Evolutionary conservation across 495 filamentous ascomycete species (phyloP), one percentile per base, ranked within the genome.

Genomic region (Hypomontagnella monticulosa): DNA sequence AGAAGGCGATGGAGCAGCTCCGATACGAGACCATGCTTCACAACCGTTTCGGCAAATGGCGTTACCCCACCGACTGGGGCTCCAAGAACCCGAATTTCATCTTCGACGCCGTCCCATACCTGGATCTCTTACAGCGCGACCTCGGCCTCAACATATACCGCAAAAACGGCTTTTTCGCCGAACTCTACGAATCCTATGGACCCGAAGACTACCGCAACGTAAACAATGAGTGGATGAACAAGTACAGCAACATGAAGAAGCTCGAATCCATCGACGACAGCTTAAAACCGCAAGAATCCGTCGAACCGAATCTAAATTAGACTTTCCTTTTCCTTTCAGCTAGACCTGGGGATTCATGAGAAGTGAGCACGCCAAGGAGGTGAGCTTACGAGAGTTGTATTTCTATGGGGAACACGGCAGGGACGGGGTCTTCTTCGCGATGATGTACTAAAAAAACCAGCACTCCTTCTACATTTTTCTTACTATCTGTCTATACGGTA

Each of bases 51-150:
- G 87, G 89, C 0, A 83, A 83, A 60, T 90, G 87, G 85, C 78
- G 91, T 7, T 89, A 88, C 64, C 87, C 88, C 0, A 81, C 79
- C 2, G 90, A 89, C 1, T 86, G 84, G 54, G 90, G 89, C 0
- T 74, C 74, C 16, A 81, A 84, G 57, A 86, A 85, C 58, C 88
- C 89, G 0, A 90, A 92, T 67, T 85, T 92, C 57, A 87, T 90
- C 47, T 93, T 92, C 69, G 91, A 95, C 72, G 84, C 81, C 1
- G 63, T 93, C 41, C 88, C 91, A n/a, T 96, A 93, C 69, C 71
- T 93, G 3, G 92, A 94, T 75, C 61, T 91, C 63, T 63, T 93
- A 75, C 69, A 92, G 52, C 69, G 75, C 1, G 91, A 94, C 69
- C 57, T 95, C 48, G 90, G 90, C 10, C 69, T 83, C 12, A 60